These are phyloP conservation scores for Xylaria sp. DNA, from an alignment of 2,329 filamentous ascomycete species.

Conservation along the genomic window DNA sequence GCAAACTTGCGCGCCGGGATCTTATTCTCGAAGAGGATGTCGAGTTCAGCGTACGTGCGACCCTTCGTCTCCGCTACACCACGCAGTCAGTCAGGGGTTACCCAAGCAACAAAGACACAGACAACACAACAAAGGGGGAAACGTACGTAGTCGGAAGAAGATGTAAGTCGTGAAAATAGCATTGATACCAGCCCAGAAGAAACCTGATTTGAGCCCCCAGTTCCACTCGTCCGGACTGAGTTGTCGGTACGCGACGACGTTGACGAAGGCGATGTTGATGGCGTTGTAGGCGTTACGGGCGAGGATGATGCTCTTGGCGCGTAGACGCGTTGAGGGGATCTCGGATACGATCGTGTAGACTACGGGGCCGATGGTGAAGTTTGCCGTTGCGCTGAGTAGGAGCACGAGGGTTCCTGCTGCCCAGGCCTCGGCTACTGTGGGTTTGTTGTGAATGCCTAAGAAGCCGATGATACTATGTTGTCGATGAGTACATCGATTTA, in stretches of 20 bases:
- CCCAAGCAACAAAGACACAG: neutral
- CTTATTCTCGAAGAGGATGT: conserved; percentile 40
- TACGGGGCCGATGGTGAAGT: conserved; percentile 42
- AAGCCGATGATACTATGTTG: conserved; percentile 29
- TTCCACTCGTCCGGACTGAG: conserved; percentile 35
- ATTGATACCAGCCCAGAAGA: conserved; percentile 36
- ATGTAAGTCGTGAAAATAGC: conserved; percentile 39
- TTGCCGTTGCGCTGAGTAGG: conserved; percentile 40
- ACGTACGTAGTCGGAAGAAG: conserved; percentile 41
- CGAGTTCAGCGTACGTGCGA: conserved; percentile 45
- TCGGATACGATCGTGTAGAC: conserved; percentile 45
- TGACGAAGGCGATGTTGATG: conserved; percentile 38
- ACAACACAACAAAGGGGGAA: conserved; percentile 8
- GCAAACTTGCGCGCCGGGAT: conserved; percentile 35
- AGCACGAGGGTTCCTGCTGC: conserved; percentile 40
- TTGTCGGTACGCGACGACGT: conserved; percentile 35
- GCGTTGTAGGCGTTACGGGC: conserved; percentile 41
- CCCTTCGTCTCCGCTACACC: conserved; percentile 33
- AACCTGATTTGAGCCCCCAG: conserved; percentile 37
- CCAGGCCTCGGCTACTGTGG: conserved; percentile 39
- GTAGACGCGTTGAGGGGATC: conserved; percentile 41
- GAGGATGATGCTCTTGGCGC: conserved; percentile 42
- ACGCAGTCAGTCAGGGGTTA: neutral
- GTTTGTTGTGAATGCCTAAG: conserved; percentile 29
- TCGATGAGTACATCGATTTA: conserved; percentile 1